Evolutionary conservation across 345 rosid genomes (phyloP).

Genomic region (Toxicodendron radicans): DNA sequence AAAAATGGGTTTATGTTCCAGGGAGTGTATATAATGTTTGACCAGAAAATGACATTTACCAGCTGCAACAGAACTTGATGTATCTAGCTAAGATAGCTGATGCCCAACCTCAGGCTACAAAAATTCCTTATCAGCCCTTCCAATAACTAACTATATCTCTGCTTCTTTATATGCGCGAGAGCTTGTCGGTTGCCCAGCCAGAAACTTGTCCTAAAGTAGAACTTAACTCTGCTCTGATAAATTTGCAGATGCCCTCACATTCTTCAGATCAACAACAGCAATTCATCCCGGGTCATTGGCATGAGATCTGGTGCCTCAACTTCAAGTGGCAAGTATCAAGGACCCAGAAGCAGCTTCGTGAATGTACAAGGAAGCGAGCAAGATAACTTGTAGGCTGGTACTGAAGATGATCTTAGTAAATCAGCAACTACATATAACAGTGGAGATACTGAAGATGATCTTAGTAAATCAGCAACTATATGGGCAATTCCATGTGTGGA

Average conservation of each 20-base stretch:
- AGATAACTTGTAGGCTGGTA: slow-evolving; percentile 6
- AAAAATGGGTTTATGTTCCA: not conserved
- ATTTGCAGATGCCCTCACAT: slow-evolving; percentile 20
- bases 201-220: not conserved
- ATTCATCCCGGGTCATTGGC: slow-evolving; percentile 24
- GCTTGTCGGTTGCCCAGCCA: not conserved
- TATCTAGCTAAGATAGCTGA: slow-evolving; percentile 42
- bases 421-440: not conserved
- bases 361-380: slow-evolving; percentile 8
- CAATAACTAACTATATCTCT: no score
- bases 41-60: not conserved
- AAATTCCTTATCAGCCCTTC: slow-evolving; percentile 25
- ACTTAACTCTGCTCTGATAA: not conserved
- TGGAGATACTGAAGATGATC: no score
- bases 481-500: not conserved
- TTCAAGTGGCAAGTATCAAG: slow-evolving; percentile 14
- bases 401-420: slow-evolving; percentile 2
- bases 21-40: not conserved
- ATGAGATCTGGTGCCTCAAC: slow-evolving; percentile 17
- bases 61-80: slow-evolving; percentile 42
- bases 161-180: not conserved
- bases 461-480: no score
- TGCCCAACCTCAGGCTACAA: slow-evolving; percentile 31
- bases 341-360: slow-evolving; percentile 11
- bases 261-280: slow-evolving; percentile 28